Evolutionary conservation across 2,329 filamentous ascomycete genomes (phyloP).

Genomic region (Elsinoe arachidis): DNA sequence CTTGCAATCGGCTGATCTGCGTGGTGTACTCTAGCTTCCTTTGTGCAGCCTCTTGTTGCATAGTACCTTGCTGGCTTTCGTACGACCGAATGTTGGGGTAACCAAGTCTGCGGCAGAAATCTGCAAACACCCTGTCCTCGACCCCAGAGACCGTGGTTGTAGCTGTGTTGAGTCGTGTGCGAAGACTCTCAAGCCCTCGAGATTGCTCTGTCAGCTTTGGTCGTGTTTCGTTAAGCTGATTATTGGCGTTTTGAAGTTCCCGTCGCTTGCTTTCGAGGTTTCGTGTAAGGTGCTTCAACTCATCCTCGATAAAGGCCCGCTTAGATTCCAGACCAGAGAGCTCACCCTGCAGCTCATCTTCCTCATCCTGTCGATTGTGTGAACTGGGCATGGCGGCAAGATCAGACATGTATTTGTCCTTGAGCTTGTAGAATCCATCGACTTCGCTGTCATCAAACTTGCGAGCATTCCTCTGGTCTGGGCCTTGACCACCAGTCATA

Average conservation of each 20-base stretch:
- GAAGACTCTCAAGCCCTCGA: constrained; percentile 56
- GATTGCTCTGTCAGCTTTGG: constrained; percentile 70
- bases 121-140: constrained; percentile 77
- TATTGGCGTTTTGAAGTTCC: constrained; percentile 64
- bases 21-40: constrained; percentile 80
- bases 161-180: constrained; percentile 47
- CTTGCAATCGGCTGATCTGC: constrained; percentile 58
- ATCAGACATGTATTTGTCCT: constrained; percentile 66
- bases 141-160: constrained; percentile 64
- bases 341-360: constrained; percentile 74
- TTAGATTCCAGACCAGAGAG: constrained; percentile 71
- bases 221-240: constrained; percentile 64
- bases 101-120: constrained; percentile 78
- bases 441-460: constrained; percentile 86
- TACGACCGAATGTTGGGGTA: constrained; percentile 88
- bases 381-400: constrained; percentile 71
- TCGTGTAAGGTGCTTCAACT: constrained; percentile 67
- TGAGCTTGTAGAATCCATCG: constrained; percentile 69
- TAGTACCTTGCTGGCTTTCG: constrained; percentile 81
- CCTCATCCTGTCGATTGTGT: constrained; percentile 64
- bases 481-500: constrained; percentile 89
- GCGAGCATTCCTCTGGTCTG: constrained; percentile 59
- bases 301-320: constrained; percentile 61
- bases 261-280: constrained; percentile 79
- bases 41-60: constrained; percentile 82